Percentiles rank a stretch among this genome's conserved stretches.
These are phyloP conservation scores for Singerocomus inundabilis DNA, from an alignment of 1,284 basidiomycete species.

Conservation along the genomic window DNA sequence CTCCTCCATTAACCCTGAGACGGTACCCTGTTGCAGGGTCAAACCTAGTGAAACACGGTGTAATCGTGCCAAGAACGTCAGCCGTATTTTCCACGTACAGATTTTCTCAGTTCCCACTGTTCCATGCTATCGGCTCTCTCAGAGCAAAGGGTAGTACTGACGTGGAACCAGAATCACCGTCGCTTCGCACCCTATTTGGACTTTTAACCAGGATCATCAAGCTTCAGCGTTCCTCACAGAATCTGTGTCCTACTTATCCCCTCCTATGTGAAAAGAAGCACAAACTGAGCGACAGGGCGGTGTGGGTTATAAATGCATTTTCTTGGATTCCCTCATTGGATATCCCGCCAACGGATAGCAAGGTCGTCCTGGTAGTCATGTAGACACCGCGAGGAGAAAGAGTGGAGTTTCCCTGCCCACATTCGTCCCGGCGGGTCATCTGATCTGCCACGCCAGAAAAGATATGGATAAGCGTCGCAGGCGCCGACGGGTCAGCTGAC, in stretches of 20 bases:
- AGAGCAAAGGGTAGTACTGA: constrained; percentile 11
- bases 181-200: constrained; percentile 23
- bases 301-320: constrained; percentile 26
- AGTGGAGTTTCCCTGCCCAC: constrained; percentile 12
- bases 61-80: constrained; percentile 2
- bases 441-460: constrained; percentile 7
- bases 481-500: constrained; percentile 6
- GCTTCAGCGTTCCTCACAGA: constrained; percentile 10
- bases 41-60: constrained; percentile 7
- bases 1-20: neutral
- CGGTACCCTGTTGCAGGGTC: constrained; percentile 11
- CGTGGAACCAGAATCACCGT: constrained; percentile 14
- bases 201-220: constrained; percentile 28
- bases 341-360: constrained; percentile 1
- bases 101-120: constrained; percentile 10
- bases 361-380: constrained; percentile 16
- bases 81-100: constrained; percentile 10
- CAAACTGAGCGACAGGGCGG: constrained; percentile 19
- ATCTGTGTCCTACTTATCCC: constrained; percentile 18
- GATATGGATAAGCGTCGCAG: constrained; percentile 1
- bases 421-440: constrained; percentile 8
- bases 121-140: constrained; percentile 2
- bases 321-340: constrained; percentile 24
- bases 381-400: constrained; percentile 18
- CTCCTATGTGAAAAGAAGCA: constrained; percentile 16